A percentile compares a stretch with the other conserved stretches of the same genome.
phyloP scores from a whole-genome alignment of 2,329 filamentous ascomycete species.

The Huntiella bhutanensis region DNA sequence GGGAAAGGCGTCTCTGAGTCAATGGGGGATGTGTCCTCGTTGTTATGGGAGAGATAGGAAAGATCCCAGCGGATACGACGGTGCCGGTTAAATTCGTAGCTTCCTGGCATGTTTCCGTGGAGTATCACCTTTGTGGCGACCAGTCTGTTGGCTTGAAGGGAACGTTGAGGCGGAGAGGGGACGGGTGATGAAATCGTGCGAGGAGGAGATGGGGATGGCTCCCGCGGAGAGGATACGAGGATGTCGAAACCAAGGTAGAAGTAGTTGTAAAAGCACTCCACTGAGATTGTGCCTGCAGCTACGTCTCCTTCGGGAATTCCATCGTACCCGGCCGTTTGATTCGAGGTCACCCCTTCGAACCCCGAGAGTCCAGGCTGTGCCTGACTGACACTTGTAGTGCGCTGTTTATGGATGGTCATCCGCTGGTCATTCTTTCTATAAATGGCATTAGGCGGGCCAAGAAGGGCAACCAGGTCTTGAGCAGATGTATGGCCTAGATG shows the following conservation, averaged over 20 bases:
- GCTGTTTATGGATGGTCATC: constrained; percentile 63
- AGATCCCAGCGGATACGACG: constrained; percentile 78
- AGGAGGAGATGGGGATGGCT: constrained; percentile 45
- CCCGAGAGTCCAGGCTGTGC: constrained; percentile 48
- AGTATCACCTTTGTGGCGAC: constrained; percentile 84
- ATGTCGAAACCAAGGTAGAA: constrained; percentile 92
- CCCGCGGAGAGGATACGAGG: constrained; percentile 59
- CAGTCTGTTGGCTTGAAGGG: constrained; percentile 39
- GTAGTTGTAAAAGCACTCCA: constrained; percentile 91
- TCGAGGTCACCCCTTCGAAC: constrained; percentile 38
- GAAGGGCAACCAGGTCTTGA: constrained; percentile 75
- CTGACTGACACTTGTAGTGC: constrained; percentile 30
- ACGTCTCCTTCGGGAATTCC: constrained; percentile 41
- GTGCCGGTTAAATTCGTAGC: constrained; percentile 91
- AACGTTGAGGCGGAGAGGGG: constrained; percentile 16
- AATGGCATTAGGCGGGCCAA: constrained; percentile 84
- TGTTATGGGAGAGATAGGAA: constrained; percentile 25
- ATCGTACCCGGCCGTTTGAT: constrained; percentile 19
- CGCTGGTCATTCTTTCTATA: constrained; percentile 81
- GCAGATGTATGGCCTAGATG: constrained; percentile 70
- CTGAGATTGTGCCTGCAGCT: constrained; percentile 32
- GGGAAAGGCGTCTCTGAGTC: constrained; percentile 63
- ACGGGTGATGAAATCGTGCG: constrained; percentile 16
- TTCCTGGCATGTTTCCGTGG: constrained; percentile 86
- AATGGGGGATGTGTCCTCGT: neutral